These are phyloP conservation scores for Arxiozyma bovina DNA, from an alignment of 1,139 yeast species.

Conservation along the genomic window DNA sequence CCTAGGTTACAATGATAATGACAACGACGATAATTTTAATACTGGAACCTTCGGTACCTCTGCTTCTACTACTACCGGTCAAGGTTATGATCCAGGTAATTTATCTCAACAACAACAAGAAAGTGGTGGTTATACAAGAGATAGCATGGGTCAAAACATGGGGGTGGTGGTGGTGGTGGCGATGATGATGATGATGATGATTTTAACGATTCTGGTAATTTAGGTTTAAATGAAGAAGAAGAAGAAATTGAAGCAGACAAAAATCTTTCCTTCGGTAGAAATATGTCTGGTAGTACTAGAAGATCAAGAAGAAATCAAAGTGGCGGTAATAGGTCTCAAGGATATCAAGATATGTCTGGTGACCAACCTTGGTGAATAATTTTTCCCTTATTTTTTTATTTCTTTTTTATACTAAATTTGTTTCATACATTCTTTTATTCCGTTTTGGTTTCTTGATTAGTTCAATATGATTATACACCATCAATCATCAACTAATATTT, in stretches of 20 bases:
- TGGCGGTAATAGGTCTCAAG: background rate
- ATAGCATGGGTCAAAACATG: background rate
- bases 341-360: background rate
- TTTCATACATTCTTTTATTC: background rate
- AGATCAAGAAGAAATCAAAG: slow-evolving; percentile 1
- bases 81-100: background rate
- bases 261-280: background rate
- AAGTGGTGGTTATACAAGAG: background rate
- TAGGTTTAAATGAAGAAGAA: slow-evolving; percentile 4
- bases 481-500: background rate
- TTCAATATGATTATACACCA: background rate
- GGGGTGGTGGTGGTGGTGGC: background rate
- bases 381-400: background rate
- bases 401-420: background rate
- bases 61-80: background rate
- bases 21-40: slow-evolving; percentile 3
- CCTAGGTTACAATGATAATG: background rate
- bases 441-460: slow-evolving; percentile 10
- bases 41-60: background rate
- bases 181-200: background rate
- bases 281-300: background rate
- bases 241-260: background rate
- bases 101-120: slow-evolving; percentile 4
- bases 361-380: slow-evolving; percentile 3
- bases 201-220: background rate